Evolutionary conservation across 768 basidiomycete genomes (phyloP), one percentile per base, ranked within the genome.

Genomic region (Termitomyces sp.): DNA sequence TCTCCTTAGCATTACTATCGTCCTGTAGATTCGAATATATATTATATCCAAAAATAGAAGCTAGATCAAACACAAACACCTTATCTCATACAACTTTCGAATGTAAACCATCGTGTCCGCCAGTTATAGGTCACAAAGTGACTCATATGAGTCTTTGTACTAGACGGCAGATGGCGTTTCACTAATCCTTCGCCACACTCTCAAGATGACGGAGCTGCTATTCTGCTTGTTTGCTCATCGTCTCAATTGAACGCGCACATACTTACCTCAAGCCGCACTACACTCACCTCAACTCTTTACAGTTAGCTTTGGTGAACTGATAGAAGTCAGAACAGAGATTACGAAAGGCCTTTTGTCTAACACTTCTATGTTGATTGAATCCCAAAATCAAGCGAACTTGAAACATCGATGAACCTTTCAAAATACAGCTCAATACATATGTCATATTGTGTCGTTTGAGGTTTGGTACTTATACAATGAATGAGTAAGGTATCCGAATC

Each of bases 391-490:
- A 44, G 54, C 26, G 40, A 23, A 12, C 9, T 9, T 43, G 16
- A 43, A 32, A 16, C 5, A 52, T 23, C 16, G 7, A 16, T 36
- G 33, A 2, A 23, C 6, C 41, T 47, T 12, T 28, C 18, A 5
- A 43, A 28, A 13, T 28, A 23, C 20, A 32, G 13, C n/a, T 23
- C 14, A n/a, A 50, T 50, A 46, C 44, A 41, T 61, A 63, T 66
- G 53, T 64, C 61, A 67, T 63, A 63, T 68, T 63, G 59, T 50
- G 28, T 50, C 23, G 60, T 58, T 60, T 44, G 59, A 62, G 52
- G 47, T 56, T 54, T 61, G 60, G 57, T 69, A 68, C 55, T 69
- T 66, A 69, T 69, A 69, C 70, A 71, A 64, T 66, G 64, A 61
- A 66, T 68, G 68, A 46, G 65, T 64, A 60, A 65, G 64, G 65